Evolutionary conservation across 1,284 basidiomycete genomes (phyloP).

Genomic region (Malassezia pachydermatis): DNA sequence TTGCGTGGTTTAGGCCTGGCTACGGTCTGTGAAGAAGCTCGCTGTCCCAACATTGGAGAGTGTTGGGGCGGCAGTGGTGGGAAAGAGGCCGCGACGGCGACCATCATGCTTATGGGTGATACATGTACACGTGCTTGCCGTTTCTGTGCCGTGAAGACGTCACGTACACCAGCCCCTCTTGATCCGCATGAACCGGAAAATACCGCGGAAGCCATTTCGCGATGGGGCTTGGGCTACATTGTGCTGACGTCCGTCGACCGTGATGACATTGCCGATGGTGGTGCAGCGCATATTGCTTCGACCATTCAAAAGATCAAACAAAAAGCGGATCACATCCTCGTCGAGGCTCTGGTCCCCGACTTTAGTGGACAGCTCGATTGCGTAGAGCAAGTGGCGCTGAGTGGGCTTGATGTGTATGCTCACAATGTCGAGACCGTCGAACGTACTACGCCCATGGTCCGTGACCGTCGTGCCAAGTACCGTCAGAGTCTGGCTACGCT

Average conservation of each 20-base stretch:
- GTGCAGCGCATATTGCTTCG: conserved; percentile 82
- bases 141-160: conserved; percentile 96
- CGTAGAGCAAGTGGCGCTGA: conserved; percentile 73
- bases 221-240: conserved; percentile 97
- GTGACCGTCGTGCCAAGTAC: conserved; percentile 88
- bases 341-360: conserved; percentile 93
- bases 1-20: conserved; percentile 79
- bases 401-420: conserved; percentile 92
- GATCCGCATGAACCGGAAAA: conserved; percentile 96
- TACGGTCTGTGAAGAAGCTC: conserved; percentile 96
- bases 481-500: conserved; percentile 77
- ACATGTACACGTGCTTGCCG: conserved; percentile 95
- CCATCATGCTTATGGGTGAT: conserved; percentile 99
- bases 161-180: conserved; percentile 71
- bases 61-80: conserved; percentile 82
- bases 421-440: conserved; percentile 97
- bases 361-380: conserved; percentile 69
- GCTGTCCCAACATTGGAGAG: conserved; percentile 97
- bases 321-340: conserved; percentile 89
- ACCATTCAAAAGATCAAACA: conserved; percentile 85
- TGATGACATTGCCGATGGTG: conserved; percentile 87
- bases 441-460: conserved; percentile 81
- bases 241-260: conserved; percentile 93
- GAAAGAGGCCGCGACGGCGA: conserved; percentile 67
- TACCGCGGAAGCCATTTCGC: conserved; percentile 92